Evolutionary conservation across 1,139 yeast species (phyloP).

Genomic region (Blastobotrys illinoisensis): DNA sequence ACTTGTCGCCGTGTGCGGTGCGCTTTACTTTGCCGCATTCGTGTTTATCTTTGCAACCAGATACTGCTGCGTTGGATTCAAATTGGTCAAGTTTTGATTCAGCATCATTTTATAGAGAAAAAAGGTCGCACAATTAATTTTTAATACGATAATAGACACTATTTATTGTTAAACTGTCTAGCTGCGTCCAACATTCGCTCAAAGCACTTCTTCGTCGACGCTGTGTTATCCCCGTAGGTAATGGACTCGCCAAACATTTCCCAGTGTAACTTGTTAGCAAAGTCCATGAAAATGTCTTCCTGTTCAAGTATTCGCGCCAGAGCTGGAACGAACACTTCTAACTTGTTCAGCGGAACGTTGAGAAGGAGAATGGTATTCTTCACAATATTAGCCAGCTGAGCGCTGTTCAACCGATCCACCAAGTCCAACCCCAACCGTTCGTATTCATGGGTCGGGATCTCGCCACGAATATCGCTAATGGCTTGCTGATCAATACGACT

Average conservation of each 20-base stretch:
- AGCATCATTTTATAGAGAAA: background rate
- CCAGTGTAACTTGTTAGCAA: constrained; percentile 9
- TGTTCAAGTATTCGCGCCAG: constrained; percentile 9
- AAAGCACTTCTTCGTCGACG: constrained; percentile 6
- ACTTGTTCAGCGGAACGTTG: constrained; percentile 9
- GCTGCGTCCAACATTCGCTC: constrained; percentile 5
- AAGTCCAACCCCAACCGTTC: constrained; percentile 11
- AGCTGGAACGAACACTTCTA: constrained; percentile 12
- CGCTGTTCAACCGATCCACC: constrained; percentile 6
- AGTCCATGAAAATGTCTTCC: constrained; percentile 11
- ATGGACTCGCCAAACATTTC: constrained; percentile 9
- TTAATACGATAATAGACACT: background rate
- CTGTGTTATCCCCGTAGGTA: constrained; percentile 3
- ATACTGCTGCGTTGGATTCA: constrained; percentile 35
- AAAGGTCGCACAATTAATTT: too few relatives aligned
- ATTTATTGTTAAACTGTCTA: constrained; percentile 1
- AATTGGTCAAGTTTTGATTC: constrained; percentile 14
- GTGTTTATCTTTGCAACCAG: constrained; percentile 33
- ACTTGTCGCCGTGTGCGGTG: constrained; percentile 38
- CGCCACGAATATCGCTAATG: background rate
- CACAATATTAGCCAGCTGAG: constrained; percentile 10
- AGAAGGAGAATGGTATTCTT: constrained; percentile 11
- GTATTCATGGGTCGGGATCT: constrained; percentile 4
- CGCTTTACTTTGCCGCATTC: constrained; percentile 32
- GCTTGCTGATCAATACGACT: background rate